These are phyloP conservation scores for Alternaria hordeiaustralica DNA, from an alignment of 2,329 filamentous ascomycete genomes.

Conservation along the genomic window DNA sequence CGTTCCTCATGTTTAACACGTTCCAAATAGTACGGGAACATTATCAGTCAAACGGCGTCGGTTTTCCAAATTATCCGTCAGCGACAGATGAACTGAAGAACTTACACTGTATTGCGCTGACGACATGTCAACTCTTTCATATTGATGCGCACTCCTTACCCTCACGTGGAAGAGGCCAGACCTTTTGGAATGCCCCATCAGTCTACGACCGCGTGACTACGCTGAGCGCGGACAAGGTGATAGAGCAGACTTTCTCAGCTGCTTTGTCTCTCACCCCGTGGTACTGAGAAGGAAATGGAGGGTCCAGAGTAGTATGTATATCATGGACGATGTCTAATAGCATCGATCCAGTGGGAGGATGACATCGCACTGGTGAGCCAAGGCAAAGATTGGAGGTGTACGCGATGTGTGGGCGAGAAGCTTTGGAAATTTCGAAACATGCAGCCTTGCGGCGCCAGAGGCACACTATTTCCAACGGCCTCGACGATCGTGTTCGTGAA, in stretches of 20 bases:
- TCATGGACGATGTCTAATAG: neutral
- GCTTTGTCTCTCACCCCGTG: neutral
- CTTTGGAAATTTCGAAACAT: conserved; percentile 11
- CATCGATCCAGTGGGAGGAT: neutral
- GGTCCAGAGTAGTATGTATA: neutral
- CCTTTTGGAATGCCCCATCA: neutral
- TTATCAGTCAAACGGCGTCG: neutral
- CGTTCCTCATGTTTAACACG: neutral
- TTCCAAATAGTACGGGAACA: neutral
- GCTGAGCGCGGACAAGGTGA: neutral
- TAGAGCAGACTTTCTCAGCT: neutral
- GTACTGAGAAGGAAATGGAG: neutral
- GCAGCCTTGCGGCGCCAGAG: conserved; percentile 4
- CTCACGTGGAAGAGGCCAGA: neutral
- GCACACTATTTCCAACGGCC: neutral
- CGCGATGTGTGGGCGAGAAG: neutral
- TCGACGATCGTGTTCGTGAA: conserved; percentile 1
- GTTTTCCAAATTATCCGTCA: neutral
- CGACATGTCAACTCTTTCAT: neutral
- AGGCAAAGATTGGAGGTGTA: neutral
- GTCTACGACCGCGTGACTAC: neutral
- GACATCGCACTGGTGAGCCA: neutral
- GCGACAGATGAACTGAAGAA: neutral
- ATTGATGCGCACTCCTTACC: neutral
- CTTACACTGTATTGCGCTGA: neutral